Evolutionary conservation across 768 basidiomycete species (phyloP).

Genomic region (Tricholoma furcatifolium): DNA sequence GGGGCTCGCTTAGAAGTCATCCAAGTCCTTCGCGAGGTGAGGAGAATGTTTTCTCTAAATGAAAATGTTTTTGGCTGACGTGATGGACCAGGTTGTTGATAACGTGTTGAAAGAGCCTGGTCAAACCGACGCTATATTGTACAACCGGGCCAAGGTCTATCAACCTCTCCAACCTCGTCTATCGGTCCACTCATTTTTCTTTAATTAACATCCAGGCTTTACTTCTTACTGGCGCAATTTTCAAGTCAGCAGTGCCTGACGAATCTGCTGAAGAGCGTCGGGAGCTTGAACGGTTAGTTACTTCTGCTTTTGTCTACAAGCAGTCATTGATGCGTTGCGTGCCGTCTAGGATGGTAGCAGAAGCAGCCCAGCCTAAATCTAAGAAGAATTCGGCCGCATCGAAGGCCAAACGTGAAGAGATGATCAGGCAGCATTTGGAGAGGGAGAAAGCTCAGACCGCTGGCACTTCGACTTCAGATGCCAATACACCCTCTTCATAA

Average conservation of each 20-base stretch:
- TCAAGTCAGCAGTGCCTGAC: slow-evolving; percentile 83
- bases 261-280: slow-evolving; percentile 92
- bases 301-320: background rate
- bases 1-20: slow-evolving; percentile 95
- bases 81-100: slow-evolving; percentile 61
- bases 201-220: slow-evolving; percentile 64
- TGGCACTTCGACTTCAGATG: slow-evolving; percentile 3
- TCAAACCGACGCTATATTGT: slow-evolving; percentile 64
- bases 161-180: background rate
- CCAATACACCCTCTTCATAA: slow-evolving; percentile 6
- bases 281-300: slow-evolving; percentile 82
- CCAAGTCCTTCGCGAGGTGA: slow-evolving; percentile 76
- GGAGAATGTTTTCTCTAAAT: background rate
- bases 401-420: slow-evolving; percentile 40
- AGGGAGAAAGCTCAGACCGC: slow-evolving; percentile 18
- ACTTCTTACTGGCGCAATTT: slow-evolving; percentile 86
- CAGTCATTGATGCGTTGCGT: background rate
- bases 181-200: background rate
- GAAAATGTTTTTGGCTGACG: background rate
- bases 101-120: slow-evolving; percentile 81
- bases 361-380: slow-evolving; percentile 73
- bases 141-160: slow-evolving; percentile 82
- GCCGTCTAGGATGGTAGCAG: slow-evolving; percentile 74
- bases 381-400: slow-evolving; percentile 45
- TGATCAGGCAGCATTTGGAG: slow-evolving; percentile 28